Percentiles rank a stretch among this genome's conserved stretches.
These are phyloP conservation scores for Ballota nigra DNA, from an alignment of 257 asterid genomes.

Conservation along the genomic window DNA sequence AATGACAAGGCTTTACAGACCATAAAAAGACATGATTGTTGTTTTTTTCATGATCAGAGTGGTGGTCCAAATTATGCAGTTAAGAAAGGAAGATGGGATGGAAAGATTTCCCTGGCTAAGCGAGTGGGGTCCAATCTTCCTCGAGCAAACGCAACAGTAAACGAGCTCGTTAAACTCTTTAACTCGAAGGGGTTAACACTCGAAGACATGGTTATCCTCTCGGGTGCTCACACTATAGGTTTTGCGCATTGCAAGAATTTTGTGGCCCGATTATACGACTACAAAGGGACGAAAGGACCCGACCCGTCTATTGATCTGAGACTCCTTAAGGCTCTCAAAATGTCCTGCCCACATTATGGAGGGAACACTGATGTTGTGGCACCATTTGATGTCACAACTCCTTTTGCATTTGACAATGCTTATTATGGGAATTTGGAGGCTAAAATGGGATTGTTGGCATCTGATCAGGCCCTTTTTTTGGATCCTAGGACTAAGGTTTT, in stretches of 20 bases:
- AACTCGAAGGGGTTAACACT: constrained; percentile 70
- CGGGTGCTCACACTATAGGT: constrained; percentile 96
- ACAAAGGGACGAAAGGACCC: constrained; percentile 56
- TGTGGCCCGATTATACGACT: constrained; percentile 60
- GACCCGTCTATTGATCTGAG: constrained; percentile 71
- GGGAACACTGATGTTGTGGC: constrained; percentile 75
- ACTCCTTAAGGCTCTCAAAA: constrained; percentile 72
- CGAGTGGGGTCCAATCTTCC: constrained; percentile 72
- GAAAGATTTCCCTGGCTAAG: constrained; percentile 71
- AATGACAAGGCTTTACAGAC: constrained; percentile 13
- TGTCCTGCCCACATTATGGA: constrained; percentile 84
- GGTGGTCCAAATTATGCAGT: constrained; percentile 95
- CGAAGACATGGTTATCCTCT: constrained; percentile 73
- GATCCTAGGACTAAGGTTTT: constrained; percentile 75
- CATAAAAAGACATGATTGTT: background rate
- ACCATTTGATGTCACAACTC: constrained; percentile 93
- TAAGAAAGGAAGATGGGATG: constrained; percentile 98
- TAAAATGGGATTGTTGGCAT: constrained; percentile 65
- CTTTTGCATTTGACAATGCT: constrained; percentile 80
- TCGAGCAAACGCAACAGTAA: constrained; percentile 58
- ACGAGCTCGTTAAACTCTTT: constrained; percentile 58
- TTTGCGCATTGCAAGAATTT: constrained; percentile 86
- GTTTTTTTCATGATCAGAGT: constrained; percentile 32
- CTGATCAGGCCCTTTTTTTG: constrained; percentile 72
- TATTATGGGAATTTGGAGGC: constrained; percentile 85